These are phyloP conservation scores for Pyrus pyrifolia DNA, from an alignment of 306 rosid genomes.

Conservation along the genomic window DNA sequence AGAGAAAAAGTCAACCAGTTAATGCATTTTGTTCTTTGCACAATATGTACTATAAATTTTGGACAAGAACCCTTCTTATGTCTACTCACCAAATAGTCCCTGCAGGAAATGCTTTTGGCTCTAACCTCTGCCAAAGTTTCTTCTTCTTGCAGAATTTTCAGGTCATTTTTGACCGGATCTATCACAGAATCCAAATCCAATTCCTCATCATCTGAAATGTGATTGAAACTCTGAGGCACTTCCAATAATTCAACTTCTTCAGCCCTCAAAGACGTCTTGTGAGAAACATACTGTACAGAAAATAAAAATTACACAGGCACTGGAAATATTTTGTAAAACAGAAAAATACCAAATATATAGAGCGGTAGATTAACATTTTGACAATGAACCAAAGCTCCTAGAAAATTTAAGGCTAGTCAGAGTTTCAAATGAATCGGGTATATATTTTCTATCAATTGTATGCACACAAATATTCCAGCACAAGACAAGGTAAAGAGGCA, in stretches of 20 bases:
- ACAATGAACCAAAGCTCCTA: background rate
- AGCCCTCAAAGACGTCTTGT: conserved; percentile 27
- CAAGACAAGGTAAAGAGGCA: background rate
- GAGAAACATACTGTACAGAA: conserved; percentile 47
- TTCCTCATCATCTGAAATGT: conserved; percentile 12
- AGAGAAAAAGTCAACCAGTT: background rate
- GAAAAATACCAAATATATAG: conserved; percentile 11
- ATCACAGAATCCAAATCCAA: conserved; percentile 24
- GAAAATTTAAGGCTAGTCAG: background rate
- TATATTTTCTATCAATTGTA: background rate
- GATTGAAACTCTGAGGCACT: conserved; percentile 16
- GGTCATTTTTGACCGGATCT: conserved; percentile 32
- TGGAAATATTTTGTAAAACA: background rate
- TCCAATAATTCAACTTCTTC: conserved; percentile 52
- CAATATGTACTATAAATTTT: too few relatives aligned
- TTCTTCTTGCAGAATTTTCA: conserved; percentile 32
- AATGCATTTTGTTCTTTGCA: background rate
- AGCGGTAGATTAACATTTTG: background rate
- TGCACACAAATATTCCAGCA: background rate
- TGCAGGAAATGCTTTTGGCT: background rate
- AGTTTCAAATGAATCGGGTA: background rate
- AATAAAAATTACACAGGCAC: background rate
- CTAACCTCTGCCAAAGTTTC: conserved; percentile 52
- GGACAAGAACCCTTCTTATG: too few relatives aligned
- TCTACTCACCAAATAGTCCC: conserved; percentile 51